Conservation (phyloP, 1,284 basidiomycete genomes). For the Cutaneotrichosporon cutaneum region DNA sequence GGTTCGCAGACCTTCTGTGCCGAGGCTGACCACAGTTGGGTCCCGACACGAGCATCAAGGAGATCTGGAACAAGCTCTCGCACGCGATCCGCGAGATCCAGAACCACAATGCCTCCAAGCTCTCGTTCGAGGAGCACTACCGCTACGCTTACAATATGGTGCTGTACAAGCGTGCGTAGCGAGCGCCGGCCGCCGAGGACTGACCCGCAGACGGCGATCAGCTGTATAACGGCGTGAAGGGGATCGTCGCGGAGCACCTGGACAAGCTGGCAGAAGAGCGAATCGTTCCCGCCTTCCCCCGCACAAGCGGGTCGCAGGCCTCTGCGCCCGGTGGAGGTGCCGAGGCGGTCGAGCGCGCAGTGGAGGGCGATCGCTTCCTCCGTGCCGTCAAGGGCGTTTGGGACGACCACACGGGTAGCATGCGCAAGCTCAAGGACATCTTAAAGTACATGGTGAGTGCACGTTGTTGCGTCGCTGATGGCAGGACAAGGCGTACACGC, state of each 20-base stretch:
- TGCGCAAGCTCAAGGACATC: slow-evolving; percentile 85
- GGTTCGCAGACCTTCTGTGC: slow-evolving; percentile 24
- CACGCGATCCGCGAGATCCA: slow-evolving; percentile 90
- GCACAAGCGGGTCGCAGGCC: slow-evolving; percentile 43
- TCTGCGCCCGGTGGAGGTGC: slow-evolving; percentile 42
- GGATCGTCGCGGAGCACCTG: slow-evolving; percentile 79
- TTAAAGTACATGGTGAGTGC: slow-evolving; percentile 88
- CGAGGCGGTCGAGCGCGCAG: slow-evolving; percentile 45
- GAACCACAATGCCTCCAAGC: slow-evolving; percentile 84
- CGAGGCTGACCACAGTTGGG: slow-evolving; percentile 32
- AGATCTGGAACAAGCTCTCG: slow-evolving; percentile 50
- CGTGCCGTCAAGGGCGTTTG: slow-evolving; percentile 82
- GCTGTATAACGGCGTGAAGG: slow-evolving; percentile 83
- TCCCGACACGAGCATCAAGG: slow-evolving; percentile 48
- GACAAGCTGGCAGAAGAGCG: slow-evolving; percentile 71
- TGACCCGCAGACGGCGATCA: slow-evolving; percentile 62
- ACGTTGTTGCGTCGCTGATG: neutral
- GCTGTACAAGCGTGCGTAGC: slow-evolving; percentile 63
- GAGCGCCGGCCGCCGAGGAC: neutral
- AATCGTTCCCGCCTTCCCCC: slow-evolving; percentile 81
- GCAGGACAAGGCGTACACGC: slow-evolving; percentile 87
- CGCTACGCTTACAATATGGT: slow-evolving; percentile 94
- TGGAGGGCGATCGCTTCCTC: slow-evolving; percentile 78
- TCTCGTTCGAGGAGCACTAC: slow-evolving; percentile 97
- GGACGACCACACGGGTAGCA: slow-evolving; percentile 90